Percentiles rank a stretch among this genome's conserved stretches.
Evolutionary conservation across 2,329 filamentous ascomycete species (phyloP).

Genomic region (Aspergillus sp.): DNA sequence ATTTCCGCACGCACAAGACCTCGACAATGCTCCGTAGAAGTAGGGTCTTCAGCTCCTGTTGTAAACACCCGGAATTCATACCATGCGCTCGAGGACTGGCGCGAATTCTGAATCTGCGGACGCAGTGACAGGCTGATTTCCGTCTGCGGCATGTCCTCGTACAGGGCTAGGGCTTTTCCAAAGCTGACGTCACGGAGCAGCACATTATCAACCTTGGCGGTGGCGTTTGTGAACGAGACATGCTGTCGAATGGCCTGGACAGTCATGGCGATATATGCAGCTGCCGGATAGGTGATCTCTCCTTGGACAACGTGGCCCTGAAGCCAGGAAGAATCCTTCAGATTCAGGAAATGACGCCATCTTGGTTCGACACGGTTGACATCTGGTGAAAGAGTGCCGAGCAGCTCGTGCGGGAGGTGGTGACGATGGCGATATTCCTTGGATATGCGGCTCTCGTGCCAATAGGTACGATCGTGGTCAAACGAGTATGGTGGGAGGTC

Average conservation of each 20-base stretch:
- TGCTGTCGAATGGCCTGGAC: slow-evolving; percentile 19
- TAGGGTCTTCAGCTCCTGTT: too few relatives aligned
- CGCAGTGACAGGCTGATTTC: too few relatives aligned
- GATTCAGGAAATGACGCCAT: slow-evolving; percentile 23
- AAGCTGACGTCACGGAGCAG: slow-evolving; percentile 12
- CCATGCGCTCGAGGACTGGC: too few relatives aligned
- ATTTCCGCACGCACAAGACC: too few relatives aligned
- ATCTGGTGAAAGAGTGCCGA: slow-evolving; percentile 12
- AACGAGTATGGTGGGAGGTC: slow-evolving; percentile 23
- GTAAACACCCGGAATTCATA: too few relatives aligned
- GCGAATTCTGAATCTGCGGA: too few relatives aligned
- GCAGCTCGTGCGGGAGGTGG: slow-evolving; percentile 15
- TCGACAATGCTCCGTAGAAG: too few relatives aligned
- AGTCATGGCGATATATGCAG: slow-evolving; percentile 23
- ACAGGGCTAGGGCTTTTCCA: too few relatives aligned
- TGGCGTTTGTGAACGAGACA: neutral
- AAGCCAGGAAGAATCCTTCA: slow-evolving; percentile 23
- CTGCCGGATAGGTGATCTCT: slow-evolving; percentile 22
- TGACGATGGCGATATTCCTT: slow-evolving; percentile 13
- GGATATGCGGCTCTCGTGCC: slow-evolving; percentile 19
- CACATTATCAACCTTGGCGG: slow-evolving; percentile 2
- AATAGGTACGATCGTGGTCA: slow-evolving; percentile 17
- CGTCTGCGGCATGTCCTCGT: too few relatives aligned
- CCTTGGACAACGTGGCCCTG: slow-evolving; percentile 20
- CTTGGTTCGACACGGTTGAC: slow-evolving; percentile 11